These are phyloP conservation scores for Chenopodium berlandieri DNA, from an alignment of 148 eudicot species.

Conservation along the genomic window DNA sequence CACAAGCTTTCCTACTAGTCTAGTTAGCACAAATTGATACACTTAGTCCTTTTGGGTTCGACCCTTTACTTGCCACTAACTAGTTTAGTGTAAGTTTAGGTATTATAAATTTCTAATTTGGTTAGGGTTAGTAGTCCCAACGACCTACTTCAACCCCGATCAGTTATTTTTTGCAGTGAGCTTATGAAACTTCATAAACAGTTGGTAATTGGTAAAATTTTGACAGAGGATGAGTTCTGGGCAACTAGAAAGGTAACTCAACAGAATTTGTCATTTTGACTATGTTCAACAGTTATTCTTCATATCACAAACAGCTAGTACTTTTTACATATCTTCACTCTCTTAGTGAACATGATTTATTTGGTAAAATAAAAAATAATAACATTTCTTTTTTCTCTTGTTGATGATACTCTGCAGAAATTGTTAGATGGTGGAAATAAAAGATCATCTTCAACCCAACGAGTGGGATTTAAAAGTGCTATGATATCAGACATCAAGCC, in stretches of 20 bases:
- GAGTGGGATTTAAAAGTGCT: conserved; percentile 83
- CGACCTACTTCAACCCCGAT: no score
- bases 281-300: background rate
- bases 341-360: background rate
- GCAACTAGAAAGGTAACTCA: conserved; percentile 86
- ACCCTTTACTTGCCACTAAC: no score
- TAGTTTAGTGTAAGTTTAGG: no score
- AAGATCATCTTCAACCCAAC: conserved; percentile 53
- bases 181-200: conserved; percentile 83
- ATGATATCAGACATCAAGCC: conserved; percentile 84
- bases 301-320: background rate
- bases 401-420: conserved; percentile 55
- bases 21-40: no score
- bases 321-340: background rate
- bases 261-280: background rate
- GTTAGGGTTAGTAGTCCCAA: no score
- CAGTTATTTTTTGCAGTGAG: conserved; percentile 56
- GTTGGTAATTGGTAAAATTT: conserved; percentile 63
- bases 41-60: no score
- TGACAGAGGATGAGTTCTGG: conserved; percentile 97
- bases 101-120: no score
- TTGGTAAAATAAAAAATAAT: background rate
- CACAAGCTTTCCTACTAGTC: no score
- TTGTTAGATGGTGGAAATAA: conserved; percentile 56
- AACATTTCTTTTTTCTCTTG: background rate